phyloP scores from a whole-genome alignment of 2,329 filamentous ascomycete genomes.

The Neocatenulostroma microsporum region DNA sequence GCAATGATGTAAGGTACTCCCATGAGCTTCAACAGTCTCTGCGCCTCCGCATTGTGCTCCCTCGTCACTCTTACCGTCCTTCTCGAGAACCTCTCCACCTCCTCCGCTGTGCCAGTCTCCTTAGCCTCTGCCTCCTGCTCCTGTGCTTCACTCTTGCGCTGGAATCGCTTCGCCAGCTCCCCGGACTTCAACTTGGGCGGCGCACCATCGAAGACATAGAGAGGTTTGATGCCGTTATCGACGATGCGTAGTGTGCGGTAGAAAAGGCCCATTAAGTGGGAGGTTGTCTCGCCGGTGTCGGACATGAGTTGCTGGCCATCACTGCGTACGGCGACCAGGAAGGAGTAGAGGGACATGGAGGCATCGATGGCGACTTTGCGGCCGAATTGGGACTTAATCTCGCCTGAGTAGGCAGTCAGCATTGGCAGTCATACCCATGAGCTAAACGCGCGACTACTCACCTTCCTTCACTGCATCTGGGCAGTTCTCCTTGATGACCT shows the following conservation, averaged over 20 bases:
- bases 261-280: slow-evolving; percentile 98
- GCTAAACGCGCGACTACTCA: too few relatives aligned
- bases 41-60: slow-evolving; percentile 94
- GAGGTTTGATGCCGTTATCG: slow-evolving; percentile 96
- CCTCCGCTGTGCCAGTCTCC: slow-evolving; percentile 91
- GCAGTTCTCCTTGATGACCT: slow-evolving; percentile 56
- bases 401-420: too few relatives aligned
- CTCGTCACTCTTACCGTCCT: slow-evolving; percentile 89
- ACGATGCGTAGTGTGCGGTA: slow-evolving; percentile 97
- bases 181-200: slow-evolving; percentile 97
- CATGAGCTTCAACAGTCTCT: slow-evolving; percentile 85
- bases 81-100: slow-evolving; percentile 96
- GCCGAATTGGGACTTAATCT: slow-evolving; percentile 98
- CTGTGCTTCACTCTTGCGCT: slow-evolving; percentile 85
- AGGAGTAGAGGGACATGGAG: slow-evolving; percentile 99
- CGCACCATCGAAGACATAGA: slow-evolving; percentile 96
- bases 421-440: too few relatives aligned
- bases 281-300: slow-evolving; percentile 92
- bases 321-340: slow-evolving; percentile 93
- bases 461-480: slow-evolving; percentile 94
- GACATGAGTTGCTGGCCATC: slow-evolving; percentile 94
- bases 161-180: slow-evolving; percentile 90
- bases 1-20: slow-evolving; percentile 92
- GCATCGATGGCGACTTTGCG: slow-evolving; percentile 62
- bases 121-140: slow-evolving; percentile 91